phyloP scores from a whole-genome alignment of 2,329 filamentous ascomycete species.

The Helminthosporium solani region DNA sequence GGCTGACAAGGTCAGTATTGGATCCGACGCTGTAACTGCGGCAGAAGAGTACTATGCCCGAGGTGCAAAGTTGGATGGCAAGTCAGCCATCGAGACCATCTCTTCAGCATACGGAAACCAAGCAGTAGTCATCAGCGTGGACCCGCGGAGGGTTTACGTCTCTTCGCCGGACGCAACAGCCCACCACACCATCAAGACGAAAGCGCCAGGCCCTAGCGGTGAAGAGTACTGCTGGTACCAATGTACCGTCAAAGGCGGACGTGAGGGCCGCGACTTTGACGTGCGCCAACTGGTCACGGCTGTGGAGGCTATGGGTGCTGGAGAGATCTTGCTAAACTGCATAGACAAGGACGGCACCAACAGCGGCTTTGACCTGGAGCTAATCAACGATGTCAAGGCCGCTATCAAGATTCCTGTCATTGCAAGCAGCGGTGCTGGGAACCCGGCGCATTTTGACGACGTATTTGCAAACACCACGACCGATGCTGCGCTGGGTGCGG shows the following conservation, averaged over 20 bases:
- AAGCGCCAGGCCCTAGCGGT: constrained; percentile 68
- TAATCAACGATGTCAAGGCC: constrained; percentile 85
- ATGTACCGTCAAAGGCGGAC: constrained; percentile 92
- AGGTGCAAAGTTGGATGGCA: constrained; percentile 69
- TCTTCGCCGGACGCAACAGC: constrained; percentile 65
- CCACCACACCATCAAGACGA: constrained; percentile 74
- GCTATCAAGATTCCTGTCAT: constrained; percentile 90
- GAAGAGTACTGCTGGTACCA: constrained; percentile 93
- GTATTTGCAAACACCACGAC: constrained; percentile 84
- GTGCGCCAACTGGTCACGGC: constrained; percentile 84
- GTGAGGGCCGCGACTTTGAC: constrained; percentile 91
- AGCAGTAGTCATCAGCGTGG: constrained; percentile 92
- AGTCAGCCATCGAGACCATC: constrained; percentile 93
- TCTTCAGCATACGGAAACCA: constrained; percentile 92
- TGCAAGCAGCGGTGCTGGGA: constrained; percentile 87
- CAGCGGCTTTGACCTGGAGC: constrained; percentile 88
- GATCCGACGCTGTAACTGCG: constrained; percentile 88
- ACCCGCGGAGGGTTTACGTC: constrained; percentile 90
- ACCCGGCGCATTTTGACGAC: constrained; percentile 83
- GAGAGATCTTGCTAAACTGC: constrained; percentile 94
- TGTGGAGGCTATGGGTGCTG: constrained; percentile 92
- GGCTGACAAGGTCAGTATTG: constrained; percentile 96
- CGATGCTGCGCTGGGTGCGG: constrained; percentile 90
- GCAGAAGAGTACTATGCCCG: constrained; percentile 85
- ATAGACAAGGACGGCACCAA: constrained; percentile 97